Evolutionary conservation across 257 asterid genomes (phyloP), one percentile per base, ranked within the genome.

Genomic region (Plantago ovata): DNA sequence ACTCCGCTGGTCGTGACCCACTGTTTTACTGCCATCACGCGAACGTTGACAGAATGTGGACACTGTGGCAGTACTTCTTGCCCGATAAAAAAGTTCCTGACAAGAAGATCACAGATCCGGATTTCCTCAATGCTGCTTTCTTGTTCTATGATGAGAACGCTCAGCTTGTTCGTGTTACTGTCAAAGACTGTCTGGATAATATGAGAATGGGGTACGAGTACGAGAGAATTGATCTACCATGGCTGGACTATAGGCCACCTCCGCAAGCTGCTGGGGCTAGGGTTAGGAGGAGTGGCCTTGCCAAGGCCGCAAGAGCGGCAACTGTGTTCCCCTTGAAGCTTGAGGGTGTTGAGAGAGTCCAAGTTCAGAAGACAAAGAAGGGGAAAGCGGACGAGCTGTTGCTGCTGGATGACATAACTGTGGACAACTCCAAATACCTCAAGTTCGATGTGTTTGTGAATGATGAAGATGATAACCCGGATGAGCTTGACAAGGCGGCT

Each of bases 391-490:
- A 56, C 22, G 77, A 72, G 62, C 19, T 53, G 7, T 41, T 72
- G 4, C 58, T 62, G 14, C 47, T 72, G 0, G 43, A 22, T 3
- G 57, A 60, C 11, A 58, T 72, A 3, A 65, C 62, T 15, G 15
- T 55, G 9, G 65, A 50, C 19, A 53, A 18, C 13, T 47, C 59
- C 10, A 45, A 49, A 59, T 43, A 19, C 24, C 21, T 58, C 14
- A 66, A 50, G 16, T 66, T 72, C 24, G 77, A 72, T 28, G 55
- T 61, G 10, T 72, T 46, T 45, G 28, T 72, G 7, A 66, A 72
- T 10, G 77, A 56, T 3, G 72, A 65, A 9, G 64, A 55, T 7
- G 68, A 62, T 10, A 13, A 13, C 18, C 3, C 13, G 9, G 20
- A 49, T n/a, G 71, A 55, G 20, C 56, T 53, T 3, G 68, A 40